phyloP scores from a whole-genome alignment of 805 yeast species.

The Teunomyces pallodes region DNA sequence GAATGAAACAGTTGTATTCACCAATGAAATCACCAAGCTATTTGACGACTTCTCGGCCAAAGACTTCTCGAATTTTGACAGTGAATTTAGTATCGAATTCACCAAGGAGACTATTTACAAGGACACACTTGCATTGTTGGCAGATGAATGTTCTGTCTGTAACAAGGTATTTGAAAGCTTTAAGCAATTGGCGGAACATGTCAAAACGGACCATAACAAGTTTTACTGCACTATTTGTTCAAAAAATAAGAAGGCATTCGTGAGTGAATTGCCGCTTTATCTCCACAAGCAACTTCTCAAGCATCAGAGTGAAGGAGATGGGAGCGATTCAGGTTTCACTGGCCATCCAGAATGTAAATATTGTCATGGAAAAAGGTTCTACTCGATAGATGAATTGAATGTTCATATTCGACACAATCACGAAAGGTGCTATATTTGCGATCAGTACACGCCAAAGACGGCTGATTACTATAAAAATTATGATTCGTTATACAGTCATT shows the following conservation, averaged over 20 bases:
- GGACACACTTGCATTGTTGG: constrained; percentile 51
- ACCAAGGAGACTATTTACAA: constrained; percentile 49
- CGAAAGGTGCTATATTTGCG: constrained; percentile 89
- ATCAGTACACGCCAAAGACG: constrained; percentile 59
- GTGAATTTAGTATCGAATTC: constrained; percentile 56
- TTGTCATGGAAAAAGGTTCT: constrained; percentile 72
- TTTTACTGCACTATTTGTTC: constrained; percentile 75
- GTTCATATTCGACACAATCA: constrained; percentile 80
- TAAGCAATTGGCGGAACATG: constrained; percentile 64
- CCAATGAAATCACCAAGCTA: constrained; percentile 40
- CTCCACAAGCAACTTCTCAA: constrained; percentile 58
- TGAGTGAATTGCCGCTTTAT: constrained; percentile 64
- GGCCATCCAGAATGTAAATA: constrained; percentile 91
- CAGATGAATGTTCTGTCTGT: constrained; percentile 57
- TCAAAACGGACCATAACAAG: constrained; percentile 58
- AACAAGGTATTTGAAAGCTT: constrained; percentile 43
- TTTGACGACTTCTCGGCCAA: constrained; percentile 35
- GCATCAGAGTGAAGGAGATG: constrained; percentile 75
- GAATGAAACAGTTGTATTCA: constrained; percentile 53
- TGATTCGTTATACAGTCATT: constrained; percentile 72
- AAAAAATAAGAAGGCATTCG: constrained; percentile 71
- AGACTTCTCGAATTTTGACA: constrained; percentile 35
- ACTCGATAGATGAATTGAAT: constrained; percentile 83
- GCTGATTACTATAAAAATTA: constrained; percentile 70
- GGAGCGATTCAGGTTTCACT: constrained; percentile 56